These are phyloP conservation scores for Eucalyptus marginata DNA, from an alignment of 345 rosid species.

Conservation along the genomic window DNA sequence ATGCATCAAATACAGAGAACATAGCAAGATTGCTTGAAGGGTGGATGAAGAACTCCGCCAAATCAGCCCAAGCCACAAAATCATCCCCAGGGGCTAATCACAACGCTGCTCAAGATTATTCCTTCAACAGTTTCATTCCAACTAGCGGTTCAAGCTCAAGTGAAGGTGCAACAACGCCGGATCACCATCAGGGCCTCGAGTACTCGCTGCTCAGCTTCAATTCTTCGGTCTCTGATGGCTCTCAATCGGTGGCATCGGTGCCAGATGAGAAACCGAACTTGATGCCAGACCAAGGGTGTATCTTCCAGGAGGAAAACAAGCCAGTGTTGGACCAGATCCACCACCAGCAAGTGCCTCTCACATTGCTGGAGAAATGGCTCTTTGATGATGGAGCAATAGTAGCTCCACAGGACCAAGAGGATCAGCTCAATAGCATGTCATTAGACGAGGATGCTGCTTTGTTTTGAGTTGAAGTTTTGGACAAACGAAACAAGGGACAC, in stretches of 20 bases:
- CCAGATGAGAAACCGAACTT: neutral
- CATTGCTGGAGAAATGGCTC: slow-evolving; percentile 10
- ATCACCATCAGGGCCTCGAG: neutral
- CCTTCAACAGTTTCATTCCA: neutral
- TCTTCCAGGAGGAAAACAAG: slow-evolving; percentile 3
- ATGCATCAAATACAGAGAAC: slow-evolving; percentile 5
- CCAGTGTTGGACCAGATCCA: neutral
- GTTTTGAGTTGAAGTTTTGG: neutral
- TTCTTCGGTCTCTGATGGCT: neutral
- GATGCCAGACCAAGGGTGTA: neutral
- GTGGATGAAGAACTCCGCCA: slow-evolving; percentile 3
- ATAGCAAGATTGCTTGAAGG: slow-evolving; percentile 11
- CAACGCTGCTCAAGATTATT: neutral
- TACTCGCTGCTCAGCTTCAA: neutral
- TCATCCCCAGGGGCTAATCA: neutral
- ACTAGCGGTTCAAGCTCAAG: slow-evolving; percentile 1
- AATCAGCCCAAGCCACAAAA: neutral
- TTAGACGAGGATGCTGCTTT: neutral
- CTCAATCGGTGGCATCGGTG: neutral
- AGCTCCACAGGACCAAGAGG: neutral
- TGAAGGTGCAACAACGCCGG: neutral
- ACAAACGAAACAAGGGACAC: neutral
- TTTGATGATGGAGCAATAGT: neutral
- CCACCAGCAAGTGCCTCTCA: neutral
- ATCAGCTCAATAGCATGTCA: neutral